Evolutionary conservation across 1,139 yeast genomes (phyloP), one percentile per base, ranked within the genome.

Genomic region (Taiozyma onychis): DNA sequence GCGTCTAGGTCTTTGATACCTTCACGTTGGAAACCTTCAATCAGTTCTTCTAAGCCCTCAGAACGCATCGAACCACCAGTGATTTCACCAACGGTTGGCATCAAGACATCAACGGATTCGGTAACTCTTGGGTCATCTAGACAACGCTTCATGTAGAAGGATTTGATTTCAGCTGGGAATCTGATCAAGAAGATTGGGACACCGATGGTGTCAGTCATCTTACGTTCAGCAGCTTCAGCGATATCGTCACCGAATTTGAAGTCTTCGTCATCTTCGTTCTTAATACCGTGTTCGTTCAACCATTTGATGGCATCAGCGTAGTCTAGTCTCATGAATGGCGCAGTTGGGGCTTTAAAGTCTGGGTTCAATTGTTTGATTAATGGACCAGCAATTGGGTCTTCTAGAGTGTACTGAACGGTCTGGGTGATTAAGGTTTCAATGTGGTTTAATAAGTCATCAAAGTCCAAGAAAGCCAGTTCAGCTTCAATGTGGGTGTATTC

Each of bases 61-160:
- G 90, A 90, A 80, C 99, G 90, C 99, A 93, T 93, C 48, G 98
- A 91, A 53, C 99, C 99, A 70, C 99, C 99, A 46, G 96, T 88
- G 65, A 93, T 87, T 74, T 91, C 98, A 68, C 99, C 99, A 51
- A 93, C 99, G 65, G 88, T 91, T 64, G 99, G 99, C 97, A 93
- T 91, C 68, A 93, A 79, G 39, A 95, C 97, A 71, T 93, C 99
- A 45, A 93, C 98, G 47, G 97, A 88, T 72, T 95, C 99, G 49
- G 99, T 93, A 63, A 93, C 97, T 66, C 97, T 82, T 57, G 84
- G 85, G 66, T 93, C 98, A 64, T 89, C 97, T 16, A 72, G 67
- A 70, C 96, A 89, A 71, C 85, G 89, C 74, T 87, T 85, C 99
- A 93, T 93, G 83, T 93, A 93, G 78, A 93, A 93, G 6, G 98